Conservation (phyloP, 2,329 filamentous ascomycete genomes). For the Aureobasidium subglaciale region DNA sequence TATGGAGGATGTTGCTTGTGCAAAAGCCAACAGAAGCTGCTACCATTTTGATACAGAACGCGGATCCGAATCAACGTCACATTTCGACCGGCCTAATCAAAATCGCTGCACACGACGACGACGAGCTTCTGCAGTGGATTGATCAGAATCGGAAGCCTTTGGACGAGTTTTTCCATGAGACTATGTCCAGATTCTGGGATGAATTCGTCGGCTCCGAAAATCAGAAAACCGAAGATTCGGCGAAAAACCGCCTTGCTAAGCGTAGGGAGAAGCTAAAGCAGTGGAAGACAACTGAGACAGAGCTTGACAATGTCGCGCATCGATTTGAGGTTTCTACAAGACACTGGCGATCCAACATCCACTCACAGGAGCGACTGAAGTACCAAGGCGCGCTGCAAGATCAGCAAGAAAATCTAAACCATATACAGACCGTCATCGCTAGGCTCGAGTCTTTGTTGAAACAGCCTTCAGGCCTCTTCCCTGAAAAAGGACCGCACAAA, state of each 20-base stretch:
- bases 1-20: constrained; percentile 88
- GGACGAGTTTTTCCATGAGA: constrained; percentile 74
- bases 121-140: constrained; percentile 81
- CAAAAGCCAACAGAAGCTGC: constrained; percentile 83
- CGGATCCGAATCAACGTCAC: constrained; percentile 61
- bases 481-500: constrained; percentile 51
- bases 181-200: constrained; percentile 78
- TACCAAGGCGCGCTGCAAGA: constrained; percentile 85
- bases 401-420: constrained; percentile 81
- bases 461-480: constrained; percentile 74
- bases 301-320: constrained; percentile 63
- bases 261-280: constrained; percentile 74
- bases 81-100: constrained; percentile 73
- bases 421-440: constrained; percentile 65
- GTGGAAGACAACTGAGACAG: constrained; percentile 66
- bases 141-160: constrained; percentile 72
- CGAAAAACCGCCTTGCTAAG: constrained; percentile 61
- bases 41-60: constrained; percentile 63
- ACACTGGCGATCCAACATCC: constrained; percentile 94
- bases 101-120: constrained; percentile 80
- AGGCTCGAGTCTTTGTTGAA: constrained; percentile 73
- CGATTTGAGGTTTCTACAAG: constrained; percentile 82
- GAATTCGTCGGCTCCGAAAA: constrained; percentile 81
- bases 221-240: constrained; percentile 66
- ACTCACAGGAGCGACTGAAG: constrained; percentile 83